Evolutionary conservation across 768 basidiomycete genomes (phyloP), one percentile per base, ranked within the genome.

Genomic region (Trametes maxima): DNA sequence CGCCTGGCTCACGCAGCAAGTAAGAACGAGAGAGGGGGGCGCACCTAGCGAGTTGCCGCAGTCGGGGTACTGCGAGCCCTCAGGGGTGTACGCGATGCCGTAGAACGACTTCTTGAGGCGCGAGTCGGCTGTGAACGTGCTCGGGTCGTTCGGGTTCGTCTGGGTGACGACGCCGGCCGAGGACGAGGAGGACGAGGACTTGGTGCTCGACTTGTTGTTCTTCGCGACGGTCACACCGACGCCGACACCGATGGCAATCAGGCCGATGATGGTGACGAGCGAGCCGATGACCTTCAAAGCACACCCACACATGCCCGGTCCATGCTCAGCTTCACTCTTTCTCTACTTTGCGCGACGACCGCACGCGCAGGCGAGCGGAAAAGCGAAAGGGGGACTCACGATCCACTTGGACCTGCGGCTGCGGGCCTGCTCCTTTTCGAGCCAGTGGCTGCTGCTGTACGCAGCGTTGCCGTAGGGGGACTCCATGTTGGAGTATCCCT

Each of bases 31-130:
- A 19, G 19, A n/a, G 19, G 5, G 40, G n/a, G 17, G 70, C 80
- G 54, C 24, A 76, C 79, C 60, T 8, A 77, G 71, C 4, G 69
- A 74, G 56, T 81, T 87, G 11, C 87, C 88, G 65, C 92, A 94
- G 36, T 82, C 70, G 0, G 92, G 92, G 22, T 87, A 72, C 65
- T 87, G 85, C n/a, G 87, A 85, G 42, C 86, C 86, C 19, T 77
- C 75, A 10, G 94, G 94, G 0, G 92, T 94, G 73, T 96, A 96
- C 0, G 94, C 94, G 22, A 96, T 69, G 5, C 90, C 94, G 71
- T 88, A 96, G 76, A 97, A 92, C 0, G 85, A 80, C 65, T 90
- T 84, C 63, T 87, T 80, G 51, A 96, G 75, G 33, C 80, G 80
- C 2, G 83, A 53, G 72, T 95, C 83, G 75, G 87, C 89, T 19